These are phyloP conservation scores for Cordyceps fumosorosea DNA, from an alignment of 2,329 filamentous ascomycete genomes.

Conservation along the genomic window DNA sequence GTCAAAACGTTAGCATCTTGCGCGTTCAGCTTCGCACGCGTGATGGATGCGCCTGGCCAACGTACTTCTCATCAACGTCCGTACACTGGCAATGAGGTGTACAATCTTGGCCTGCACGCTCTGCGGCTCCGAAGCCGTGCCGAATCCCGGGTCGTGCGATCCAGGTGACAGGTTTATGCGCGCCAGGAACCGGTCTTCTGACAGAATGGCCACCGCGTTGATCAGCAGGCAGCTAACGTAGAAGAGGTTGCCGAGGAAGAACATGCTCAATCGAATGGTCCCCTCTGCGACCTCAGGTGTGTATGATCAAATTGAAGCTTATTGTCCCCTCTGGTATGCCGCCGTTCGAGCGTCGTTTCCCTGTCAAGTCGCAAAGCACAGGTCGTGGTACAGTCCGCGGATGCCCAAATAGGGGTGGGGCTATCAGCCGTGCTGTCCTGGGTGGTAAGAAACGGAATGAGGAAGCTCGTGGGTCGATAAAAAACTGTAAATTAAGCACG, in stretches of 20 bases:
- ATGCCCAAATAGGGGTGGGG: slow-evolving; percentile 4
- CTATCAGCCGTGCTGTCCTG: not conserved
- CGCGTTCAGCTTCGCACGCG: not conserved
- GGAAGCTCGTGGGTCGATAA: not conserved
- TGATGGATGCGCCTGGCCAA: slow-evolving; percentile 27
- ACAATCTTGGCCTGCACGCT: slow-evolving; percentile 75
- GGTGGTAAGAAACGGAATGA: not conserved
- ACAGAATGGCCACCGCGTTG: slow-evolving; percentile 81
- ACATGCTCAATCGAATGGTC: slow-evolving; percentile 35
- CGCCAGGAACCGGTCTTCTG: slow-evolving; percentile 78
- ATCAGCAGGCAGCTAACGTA: slow-evolving; percentile 74
- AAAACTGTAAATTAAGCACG: not conserved
- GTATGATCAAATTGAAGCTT: too few species aligned
- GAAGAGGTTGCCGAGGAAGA: slow-evolving; percentile 58
- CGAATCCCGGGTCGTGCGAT: slow-evolving; percentile 63
- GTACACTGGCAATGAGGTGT: slow-evolving; percentile 74
- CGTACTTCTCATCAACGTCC: slow-evolving; percentile 79
- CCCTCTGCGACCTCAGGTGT: not conserved
- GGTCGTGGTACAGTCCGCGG: not conserved
- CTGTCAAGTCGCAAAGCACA: not conserved
- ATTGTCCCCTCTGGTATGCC: not conserved
- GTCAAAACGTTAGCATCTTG: slow-evolving; percentile 8
- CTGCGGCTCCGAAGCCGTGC: slow-evolving; percentile 51
- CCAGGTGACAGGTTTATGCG: slow-evolving; percentile 66
- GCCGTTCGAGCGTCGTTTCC: not conserved